Conservation (phyloP, 768 basidiomycete genomes). For the Coprinopsis marcescibilis region DNA sequence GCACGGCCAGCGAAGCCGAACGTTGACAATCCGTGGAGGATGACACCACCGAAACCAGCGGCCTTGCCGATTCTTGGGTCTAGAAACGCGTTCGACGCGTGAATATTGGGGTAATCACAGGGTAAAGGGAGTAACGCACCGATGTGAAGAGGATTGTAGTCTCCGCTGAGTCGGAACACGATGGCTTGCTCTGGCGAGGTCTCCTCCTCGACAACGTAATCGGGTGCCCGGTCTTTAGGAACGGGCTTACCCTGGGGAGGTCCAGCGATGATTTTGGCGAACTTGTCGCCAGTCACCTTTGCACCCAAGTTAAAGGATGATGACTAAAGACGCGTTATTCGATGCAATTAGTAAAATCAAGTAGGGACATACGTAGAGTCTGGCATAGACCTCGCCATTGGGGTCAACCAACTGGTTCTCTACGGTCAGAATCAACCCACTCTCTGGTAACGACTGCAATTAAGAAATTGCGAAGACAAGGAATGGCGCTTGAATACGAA, state of each 20-base stretch:
- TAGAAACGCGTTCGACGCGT: slow-evolving; percentile 18
- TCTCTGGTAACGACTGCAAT: slow-evolving; percentile 45
- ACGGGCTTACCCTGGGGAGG: slow-evolving; percentile 56
- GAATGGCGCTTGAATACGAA: slow-evolving; percentile 2
- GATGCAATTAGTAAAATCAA: neutral
- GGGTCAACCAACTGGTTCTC: slow-evolving; percentile 63
- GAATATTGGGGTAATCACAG: too few species aligned
- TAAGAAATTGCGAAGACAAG: neutral
- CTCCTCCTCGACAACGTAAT: slow-evolving; percentile 56
- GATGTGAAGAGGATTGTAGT: slow-evolving; percentile 76
- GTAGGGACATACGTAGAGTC: slow-evolving; percentile 45
- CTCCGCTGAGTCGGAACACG: slow-evolving; percentile 68
- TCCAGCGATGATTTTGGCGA: slow-evolving; percentile 54
- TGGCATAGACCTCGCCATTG: slow-evolving; percentile 52
- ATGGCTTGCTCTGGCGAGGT: slow-evolving; percentile 64
- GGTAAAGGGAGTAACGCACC: slow-evolving; percentile 31
- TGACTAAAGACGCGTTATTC: slow-evolving; percentile 29
- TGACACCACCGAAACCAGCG: slow-evolving; percentile 77
- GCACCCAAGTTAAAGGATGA: slow-evolving; percentile 69
- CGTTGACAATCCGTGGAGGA: slow-evolving; percentile 79
- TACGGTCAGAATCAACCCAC: slow-evolving; percentile 64
- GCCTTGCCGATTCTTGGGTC: slow-evolving; percentile 70
- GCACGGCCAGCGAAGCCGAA: slow-evolving; percentile 81
- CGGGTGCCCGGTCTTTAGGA: slow-evolving; percentile 55
- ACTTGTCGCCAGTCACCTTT: slow-evolving; percentile 57